Conservation (phyloP, 176 grass and related monocot species). For the Musa troglodytarum region DNA sequence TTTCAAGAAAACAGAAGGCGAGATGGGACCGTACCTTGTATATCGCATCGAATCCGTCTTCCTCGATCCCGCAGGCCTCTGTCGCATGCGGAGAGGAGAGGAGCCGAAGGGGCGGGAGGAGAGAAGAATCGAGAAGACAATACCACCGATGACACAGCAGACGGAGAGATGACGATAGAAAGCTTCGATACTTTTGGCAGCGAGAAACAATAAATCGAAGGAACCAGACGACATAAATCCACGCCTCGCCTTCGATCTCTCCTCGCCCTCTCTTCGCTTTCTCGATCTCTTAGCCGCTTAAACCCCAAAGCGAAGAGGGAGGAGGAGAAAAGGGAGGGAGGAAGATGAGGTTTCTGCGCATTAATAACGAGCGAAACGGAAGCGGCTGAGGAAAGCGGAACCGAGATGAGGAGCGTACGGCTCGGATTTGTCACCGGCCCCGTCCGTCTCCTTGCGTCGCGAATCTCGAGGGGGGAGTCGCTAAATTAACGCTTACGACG, state of each 20-base stretch:
- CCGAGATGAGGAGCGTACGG: not conserved
- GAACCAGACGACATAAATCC: conserved; percentile 24
- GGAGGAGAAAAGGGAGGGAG: not conserved
- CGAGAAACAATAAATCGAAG: conserved; percentile 7
- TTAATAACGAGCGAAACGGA: conserved; percentile 1
- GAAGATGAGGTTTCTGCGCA: too few relatives aligned
- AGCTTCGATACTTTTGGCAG: not conserved
- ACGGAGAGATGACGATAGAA: not conserved
- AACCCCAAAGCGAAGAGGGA: conserved; percentile 9
- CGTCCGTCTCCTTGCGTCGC: not conserved
- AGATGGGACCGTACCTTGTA: not conserved
- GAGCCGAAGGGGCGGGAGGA: not conserved
- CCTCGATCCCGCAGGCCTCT: conserved; percentile 6
- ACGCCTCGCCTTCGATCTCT: not conserved
- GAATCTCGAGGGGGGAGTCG: not conserved
- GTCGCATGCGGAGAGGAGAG: conserved; percentile 4
- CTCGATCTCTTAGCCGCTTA: conserved; percentile 8
- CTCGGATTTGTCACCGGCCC: not conserved
- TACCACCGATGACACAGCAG: conserved; percentile 4
- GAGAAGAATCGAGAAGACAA: not conserved
- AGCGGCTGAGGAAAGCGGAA: not conserved
- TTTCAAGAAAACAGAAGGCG: not conserved
- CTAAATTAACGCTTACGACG: not conserved
- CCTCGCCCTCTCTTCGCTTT: conserved; percentile 1
- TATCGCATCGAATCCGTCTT: conserved; percentile 21